A percentile compares a stretch with the other conserved stretches of the same genome.
phyloP scores from a whole-genome alignment of 768 basidiomycete genomes.

The Leccinum aurantiacum region DNA sequence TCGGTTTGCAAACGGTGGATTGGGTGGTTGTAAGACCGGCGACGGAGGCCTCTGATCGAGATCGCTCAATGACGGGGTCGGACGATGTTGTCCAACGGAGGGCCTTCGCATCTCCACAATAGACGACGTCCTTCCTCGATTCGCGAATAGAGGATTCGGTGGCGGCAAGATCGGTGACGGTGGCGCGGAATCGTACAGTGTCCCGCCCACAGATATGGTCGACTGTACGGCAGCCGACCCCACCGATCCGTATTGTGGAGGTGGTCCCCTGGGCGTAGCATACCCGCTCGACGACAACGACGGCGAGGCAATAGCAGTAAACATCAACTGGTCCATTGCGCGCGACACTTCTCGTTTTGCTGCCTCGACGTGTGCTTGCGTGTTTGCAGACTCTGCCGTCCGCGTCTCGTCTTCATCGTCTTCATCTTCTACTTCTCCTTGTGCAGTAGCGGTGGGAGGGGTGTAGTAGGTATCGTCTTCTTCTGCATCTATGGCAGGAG shows the following conservation, averaged over 20 bases:
- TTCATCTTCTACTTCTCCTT: no score
- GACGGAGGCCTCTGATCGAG: no score
- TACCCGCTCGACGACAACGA: slow-evolving; percentile 14
- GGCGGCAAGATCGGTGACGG: slow-evolving; percentile 30
- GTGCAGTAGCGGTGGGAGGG: neutral
- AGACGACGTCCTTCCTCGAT: slow-evolving; percentile 23
- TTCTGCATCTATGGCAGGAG: slow-evolving; percentile 37
- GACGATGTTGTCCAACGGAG: slow-evolving; percentile 1
- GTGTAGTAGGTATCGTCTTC: neutral
- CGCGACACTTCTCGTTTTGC: slow-evolving; percentile 67
- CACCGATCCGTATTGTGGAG: slow-evolving; percentile 7
- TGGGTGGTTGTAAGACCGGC: slow-evolving; percentile 22
- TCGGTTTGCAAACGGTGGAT: slow-evolving; percentile 41
- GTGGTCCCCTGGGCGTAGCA: slow-evolving; percentile 17
- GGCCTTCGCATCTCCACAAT: slow-evolving; percentile 9
- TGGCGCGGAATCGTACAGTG: slow-evolving; percentile 23
- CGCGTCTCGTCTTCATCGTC: slow-evolving; percentile 32
- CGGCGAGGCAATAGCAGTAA: slow-evolving; percentile 29
- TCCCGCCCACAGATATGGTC: slow-evolving; percentile 6
- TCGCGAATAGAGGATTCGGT: slow-evolving; percentile 42
- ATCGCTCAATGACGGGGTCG: neutral
- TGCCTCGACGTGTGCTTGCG: slow-evolving; percentile 58
- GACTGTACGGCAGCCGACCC: neutral
- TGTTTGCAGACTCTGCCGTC: slow-evolving; percentile 40
- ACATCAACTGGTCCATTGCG: slow-evolving; percentile 60